Conservation (phyloP, 352 stramenopile species). For the Phytopythium mirpurense region DNA sequence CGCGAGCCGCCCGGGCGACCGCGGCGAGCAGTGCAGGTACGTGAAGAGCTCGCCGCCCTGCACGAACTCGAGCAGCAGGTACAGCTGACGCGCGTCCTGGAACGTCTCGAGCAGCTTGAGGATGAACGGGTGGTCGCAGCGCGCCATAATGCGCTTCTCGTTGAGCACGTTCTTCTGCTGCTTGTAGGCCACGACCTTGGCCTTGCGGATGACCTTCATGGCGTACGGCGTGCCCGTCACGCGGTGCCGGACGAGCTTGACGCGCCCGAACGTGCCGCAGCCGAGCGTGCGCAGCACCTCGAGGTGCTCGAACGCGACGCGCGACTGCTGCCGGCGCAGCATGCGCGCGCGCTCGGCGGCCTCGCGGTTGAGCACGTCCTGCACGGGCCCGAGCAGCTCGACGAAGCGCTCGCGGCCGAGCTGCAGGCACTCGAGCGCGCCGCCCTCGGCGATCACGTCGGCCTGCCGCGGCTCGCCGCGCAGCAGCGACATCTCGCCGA, state of each 20-base stretch:
- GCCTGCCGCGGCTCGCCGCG: slow-evolving; percentile 51
- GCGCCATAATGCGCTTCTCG: slow-evolving; percentile 95
- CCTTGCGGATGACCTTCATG: slow-evolving; percentile 93
- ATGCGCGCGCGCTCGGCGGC: slow-evolving; percentile 42
- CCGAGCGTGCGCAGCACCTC: slow-evolving; percentile 85
- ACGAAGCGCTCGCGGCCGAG: slow-evolving; percentile 86
- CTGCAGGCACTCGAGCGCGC: slow-evolving; percentile 82
- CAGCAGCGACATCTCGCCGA: slow-evolving; percentile 70
- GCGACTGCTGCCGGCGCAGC: slow-evolving; percentile 22
- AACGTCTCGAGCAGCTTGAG: slow-evolving; percentile 94
- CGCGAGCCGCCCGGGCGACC: slow-evolving; percentile 35
- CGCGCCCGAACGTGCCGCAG: slow-evolving; percentile 93
- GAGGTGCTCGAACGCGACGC: slow-evolving; percentile 73
- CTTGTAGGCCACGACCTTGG: slow-evolving; percentile 93
- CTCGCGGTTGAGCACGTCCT: slow-evolving; percentile 65
- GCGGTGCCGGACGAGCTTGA: slow-evolving; percentile 90
- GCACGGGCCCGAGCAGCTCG: slow-evolving; percentile 72
- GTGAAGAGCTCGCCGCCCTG: slow-evolving; percentile 94
- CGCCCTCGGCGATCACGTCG: slow-evolving; percentile 58
- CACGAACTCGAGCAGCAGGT: slow-evolving; percentile 93
- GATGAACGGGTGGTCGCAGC: slow-evolving; percentile 96
- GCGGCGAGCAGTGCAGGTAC: slow-evolving; percentile 82
- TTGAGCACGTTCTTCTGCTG: slow-evolving; percentile 96
- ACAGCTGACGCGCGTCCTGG: slow-evolving; percentile 90
- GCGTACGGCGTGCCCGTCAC: slow-evolving; percentile 79